Conservation (phyloP, 179 eudicot genomes). For the Spergularia azorica region DNA sequence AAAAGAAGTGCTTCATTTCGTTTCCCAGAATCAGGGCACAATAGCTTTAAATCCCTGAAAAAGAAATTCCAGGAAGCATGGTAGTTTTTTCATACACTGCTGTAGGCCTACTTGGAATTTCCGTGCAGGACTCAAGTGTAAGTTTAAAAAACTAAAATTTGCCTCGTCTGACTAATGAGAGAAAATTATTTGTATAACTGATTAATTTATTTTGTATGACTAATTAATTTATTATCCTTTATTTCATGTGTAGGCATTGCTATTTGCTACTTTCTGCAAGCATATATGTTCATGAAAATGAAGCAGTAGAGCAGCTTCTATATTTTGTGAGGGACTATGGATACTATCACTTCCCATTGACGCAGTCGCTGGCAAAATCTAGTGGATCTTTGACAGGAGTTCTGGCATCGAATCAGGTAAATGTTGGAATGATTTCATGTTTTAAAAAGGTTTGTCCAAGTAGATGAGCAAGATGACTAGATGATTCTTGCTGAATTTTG, state of each 20-base stretch:
- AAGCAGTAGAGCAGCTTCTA: neutral
- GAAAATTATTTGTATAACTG: no score
- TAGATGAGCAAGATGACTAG: no score
- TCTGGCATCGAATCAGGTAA: no score
- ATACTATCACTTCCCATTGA: no score
- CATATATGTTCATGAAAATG: neutral
- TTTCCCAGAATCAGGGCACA: constrained; percentile 55
- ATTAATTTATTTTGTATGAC: no score
- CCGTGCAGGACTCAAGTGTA: neutral
- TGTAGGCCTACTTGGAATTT: neutral
- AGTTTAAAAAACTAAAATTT: neutral
- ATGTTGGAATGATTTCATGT: no score
- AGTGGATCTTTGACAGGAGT: no score
- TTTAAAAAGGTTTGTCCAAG: no score
- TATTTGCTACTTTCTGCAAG: neutral
- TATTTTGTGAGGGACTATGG: neutral
- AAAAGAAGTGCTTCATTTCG: constrained; percentile 55
- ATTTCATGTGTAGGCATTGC: neutral
- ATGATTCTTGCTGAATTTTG: no score
- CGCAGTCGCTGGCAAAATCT: no score
- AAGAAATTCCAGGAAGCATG: constrained; percentile 60
- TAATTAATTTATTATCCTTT: neutral
- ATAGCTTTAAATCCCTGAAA: constrained; percentile 59
- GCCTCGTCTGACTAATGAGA: neutral
- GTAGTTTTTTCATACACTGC: constrained; percentile 13